Percentiles rank a stretch among this genome's conserved stretches.
phyloP scores from a whole-genome alignment of 192 early-diverging fungal species.

The Kappamyces sp. region DNA sequence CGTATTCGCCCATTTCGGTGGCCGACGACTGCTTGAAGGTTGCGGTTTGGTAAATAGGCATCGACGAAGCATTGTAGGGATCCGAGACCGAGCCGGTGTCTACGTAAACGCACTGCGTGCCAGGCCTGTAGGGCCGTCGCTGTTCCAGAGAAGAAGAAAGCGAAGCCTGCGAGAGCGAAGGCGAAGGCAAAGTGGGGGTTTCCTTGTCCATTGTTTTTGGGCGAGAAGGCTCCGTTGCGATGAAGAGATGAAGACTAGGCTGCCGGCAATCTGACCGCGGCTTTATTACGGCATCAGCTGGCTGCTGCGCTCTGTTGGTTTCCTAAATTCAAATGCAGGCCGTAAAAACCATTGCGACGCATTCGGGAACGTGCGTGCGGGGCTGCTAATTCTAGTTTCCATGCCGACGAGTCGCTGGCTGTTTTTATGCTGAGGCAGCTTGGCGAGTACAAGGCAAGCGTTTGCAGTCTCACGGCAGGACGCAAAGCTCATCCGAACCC shows the following conservation, averaged over 20 bases:
- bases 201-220: neutral
- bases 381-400: constrained; percentile 21
- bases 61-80: constrained; percentile 80
- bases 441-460: constrained; percentile 23
- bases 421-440: constrained; percentile 72
- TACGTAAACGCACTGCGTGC: constrained; percentile 42
- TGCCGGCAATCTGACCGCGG: too few relatives aligned
- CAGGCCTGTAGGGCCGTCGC: constrained; percentile 14
- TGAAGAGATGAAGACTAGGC: too few relatives aligned
- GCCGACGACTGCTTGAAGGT: constrained; percentile 90
- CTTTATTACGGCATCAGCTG: too few relatives aligned
- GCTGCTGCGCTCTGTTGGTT: too few relatives aligned
- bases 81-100: constrained; percentile 43
- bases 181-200: neutral
- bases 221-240: too few relatives aligned
- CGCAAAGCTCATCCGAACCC: constrained; percentile 64
- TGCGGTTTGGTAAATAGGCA: constrained; percentile 97
- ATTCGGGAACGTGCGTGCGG: constrained; percentile 3
- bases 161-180: constrained; percentile 2
- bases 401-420: constrained; percentile 83
- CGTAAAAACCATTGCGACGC: neutral
- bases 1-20: constrained; percentile 81
- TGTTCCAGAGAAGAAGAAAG: constrained; percentile 13
- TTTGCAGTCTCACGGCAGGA: constrained; percentile 6
- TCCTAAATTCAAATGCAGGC: too few relatives aligned